Evolutionary conservation across 306 rosid species (phyloP).

Genomic region (Sicyos edulis): DNA sequence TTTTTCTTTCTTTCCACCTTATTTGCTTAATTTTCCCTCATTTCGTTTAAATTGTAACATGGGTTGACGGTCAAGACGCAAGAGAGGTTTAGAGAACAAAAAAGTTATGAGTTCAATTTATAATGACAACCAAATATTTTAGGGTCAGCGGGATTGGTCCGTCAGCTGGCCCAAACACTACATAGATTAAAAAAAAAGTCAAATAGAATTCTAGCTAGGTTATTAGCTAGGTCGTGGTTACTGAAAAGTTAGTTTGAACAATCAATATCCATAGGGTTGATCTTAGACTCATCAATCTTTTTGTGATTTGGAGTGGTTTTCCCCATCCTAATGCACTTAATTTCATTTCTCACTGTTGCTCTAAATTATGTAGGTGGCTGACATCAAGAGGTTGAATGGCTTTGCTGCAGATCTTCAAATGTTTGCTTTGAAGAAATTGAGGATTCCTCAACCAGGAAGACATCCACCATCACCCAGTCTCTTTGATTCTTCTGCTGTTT

Average conservation of each 20-base stretch:
- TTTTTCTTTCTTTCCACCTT: background rate
- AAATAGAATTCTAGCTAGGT: background rate
- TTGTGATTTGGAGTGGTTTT: background rate
- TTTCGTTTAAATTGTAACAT: no score
- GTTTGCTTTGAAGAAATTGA: constrained; percentile 70
- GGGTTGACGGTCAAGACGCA: no score
- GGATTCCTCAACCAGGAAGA: constrained; percentile 80
- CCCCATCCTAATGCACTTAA: background rate
- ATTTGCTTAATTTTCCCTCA: background rate
- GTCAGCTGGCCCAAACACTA: no score
- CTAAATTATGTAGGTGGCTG: constrained; percentile 54
- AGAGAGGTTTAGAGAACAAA: no score
- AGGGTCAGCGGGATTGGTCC: no score
- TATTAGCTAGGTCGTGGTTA: background rate
- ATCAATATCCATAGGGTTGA: background rate
- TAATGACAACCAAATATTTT: no score
- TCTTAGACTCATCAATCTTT: background rate
- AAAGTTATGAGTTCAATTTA: no score
- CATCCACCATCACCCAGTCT: constrained; percentile 57
- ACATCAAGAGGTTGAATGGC: constrained; percentile 74
- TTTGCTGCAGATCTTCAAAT: constrained; percentile 80
- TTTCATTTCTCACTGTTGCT: constrained; percentile 8
- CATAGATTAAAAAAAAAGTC: background rate
- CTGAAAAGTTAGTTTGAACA: background rate
- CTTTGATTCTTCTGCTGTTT: constrained; percentile 35